A percentile compares a stretch with the other conserved stretches of the same genome.
These are phyloP conservation scores for Cystofilobasidium macerans DNA, from an alignment of 768 basidiomycete genomes.

Conservation along the genomic window DNA sequence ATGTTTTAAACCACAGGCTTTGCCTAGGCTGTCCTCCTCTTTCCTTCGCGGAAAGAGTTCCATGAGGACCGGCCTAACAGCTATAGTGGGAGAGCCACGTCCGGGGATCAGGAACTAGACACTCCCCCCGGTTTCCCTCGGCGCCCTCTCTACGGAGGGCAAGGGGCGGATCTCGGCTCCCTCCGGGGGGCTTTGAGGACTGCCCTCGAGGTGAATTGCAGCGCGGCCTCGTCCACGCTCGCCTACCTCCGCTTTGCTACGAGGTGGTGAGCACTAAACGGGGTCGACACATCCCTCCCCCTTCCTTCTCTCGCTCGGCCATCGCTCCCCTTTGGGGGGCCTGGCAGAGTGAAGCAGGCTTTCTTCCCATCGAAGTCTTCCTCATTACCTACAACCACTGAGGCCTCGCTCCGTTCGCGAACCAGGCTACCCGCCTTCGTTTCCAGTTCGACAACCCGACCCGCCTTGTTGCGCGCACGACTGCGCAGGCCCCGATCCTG, in stretches of 20 bases:
- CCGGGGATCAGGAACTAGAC: background rate
- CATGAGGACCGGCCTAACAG: constrained; percentile 2
- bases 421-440: too few species aligned
- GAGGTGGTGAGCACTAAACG: constrained; percentile 12
- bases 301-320: too few species aligned
- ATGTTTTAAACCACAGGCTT: background rate
- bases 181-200: too few species aligned
- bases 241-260: background rate
- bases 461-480: too few species aligned
- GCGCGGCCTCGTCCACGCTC: constrained; percentile 10
- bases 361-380: too few species aligned
- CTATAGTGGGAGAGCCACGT: background rate
- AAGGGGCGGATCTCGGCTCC: background rate
- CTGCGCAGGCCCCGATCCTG: too few species aligned
- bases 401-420: too few species aligned
- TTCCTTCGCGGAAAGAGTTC: background rate
- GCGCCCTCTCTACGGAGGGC: background rate
- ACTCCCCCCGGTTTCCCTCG: background rate
- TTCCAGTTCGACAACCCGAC: too few species aligned
- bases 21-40: constrained; percentile 1
- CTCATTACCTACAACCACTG: too few species aligned
- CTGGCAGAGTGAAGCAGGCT: too few species aligned
- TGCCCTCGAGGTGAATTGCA: background rate
- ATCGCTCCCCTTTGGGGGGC: too few species aligned
- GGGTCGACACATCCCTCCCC: background rate